phyloP scores from a whole-genome alignment of 164 flowering plant species.

The Paratinospora sagittata region DNA sequence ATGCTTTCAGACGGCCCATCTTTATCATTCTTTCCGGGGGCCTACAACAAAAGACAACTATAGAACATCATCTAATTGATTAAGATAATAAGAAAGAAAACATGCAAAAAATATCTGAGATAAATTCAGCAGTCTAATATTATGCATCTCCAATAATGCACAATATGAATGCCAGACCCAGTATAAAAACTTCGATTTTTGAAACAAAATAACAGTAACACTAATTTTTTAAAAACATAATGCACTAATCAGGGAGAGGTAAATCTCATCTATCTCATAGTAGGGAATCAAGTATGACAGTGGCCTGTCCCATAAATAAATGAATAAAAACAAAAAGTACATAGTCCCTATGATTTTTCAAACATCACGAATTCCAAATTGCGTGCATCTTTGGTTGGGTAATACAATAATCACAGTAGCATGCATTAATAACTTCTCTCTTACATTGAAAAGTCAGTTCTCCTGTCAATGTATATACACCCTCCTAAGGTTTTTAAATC shows the following conservation, averaged over 20 bases:
- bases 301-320: too few species aligned
- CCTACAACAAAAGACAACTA: constrained; percentile 34
- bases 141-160: neutral
- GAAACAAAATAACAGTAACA: neutral
- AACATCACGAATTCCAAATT: too few species aligned
- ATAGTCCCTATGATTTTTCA: too few species aligned
- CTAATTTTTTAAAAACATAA: neutral
- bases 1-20: constrained; percentile 82
- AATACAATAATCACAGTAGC: too few species aligned
- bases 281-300: too few species aligned
- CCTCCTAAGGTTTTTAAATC: too few species aligned
- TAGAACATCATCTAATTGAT: constrained; percentile 2
- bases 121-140: neutral
- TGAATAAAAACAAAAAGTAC: too few species aligned
- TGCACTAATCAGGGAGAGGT: neutral
- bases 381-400: too few species aligned
- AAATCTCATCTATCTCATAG: too few species aligned
- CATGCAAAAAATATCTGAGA: neutral
- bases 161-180: neutral
- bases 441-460: too few species aligned
- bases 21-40: constrained; percentile 92
- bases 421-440: too few species aligned
- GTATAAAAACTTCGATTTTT: neutral
- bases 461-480: too few species aligned
- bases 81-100: neutral